Evolutionary conservation across 179 eudicot species (phyloP), one percentile per base, ranked within the genome.

Genomic region (Camellia oleifera): DNA sequence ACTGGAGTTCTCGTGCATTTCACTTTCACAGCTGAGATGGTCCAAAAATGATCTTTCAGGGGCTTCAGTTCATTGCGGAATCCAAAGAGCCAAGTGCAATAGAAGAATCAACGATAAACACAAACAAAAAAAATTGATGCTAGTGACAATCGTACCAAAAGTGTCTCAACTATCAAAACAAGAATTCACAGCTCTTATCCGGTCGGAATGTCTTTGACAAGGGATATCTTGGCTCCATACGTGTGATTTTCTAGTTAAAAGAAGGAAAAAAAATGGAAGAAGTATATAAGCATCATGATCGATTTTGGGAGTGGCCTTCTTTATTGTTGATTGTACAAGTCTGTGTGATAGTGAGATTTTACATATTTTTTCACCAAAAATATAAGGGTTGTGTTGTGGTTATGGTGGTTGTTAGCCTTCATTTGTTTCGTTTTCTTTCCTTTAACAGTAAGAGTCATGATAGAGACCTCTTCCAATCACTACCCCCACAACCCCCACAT

Each of bases 131-230:
- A 73, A n/a, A 77, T 63, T 45, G 82, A 83, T 79, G 78, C 75
- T 61, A 80, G 68, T 45, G 86, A 82, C 69, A 78, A 73, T 77
- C 76, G 86, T 48, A 75, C 74, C 74, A 87, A 87, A 77, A 82
- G 67, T 64, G 84, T 73, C 50, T 44, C 88, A 7, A 44, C 85
- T 5, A 70, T 75, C 18, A 91, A 89, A 88, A 84, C 92, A 83
- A 92, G 92, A 81, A 80, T 94, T 66, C 92, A 87, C 81, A 75
- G 96, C 69, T 88, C 97, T 76, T 90, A 83, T 77, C 92, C 97
- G 15, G 87, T 85, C 68, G 95, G 97, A 65, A 23, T 93, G 78
- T 89, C 97, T 80, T 81, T 88, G 26, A 85, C 89, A n/a, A 63
- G 81, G 48, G 88, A 82, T 64, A 69, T 92, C 58, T 69, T 88